Percentiles rank a stretch among this genome's conserved stretches.
Evolutionary conservation across 768 basidiomycete species (phyloP).

Genomic region (Auricularia cornea): DNA sequence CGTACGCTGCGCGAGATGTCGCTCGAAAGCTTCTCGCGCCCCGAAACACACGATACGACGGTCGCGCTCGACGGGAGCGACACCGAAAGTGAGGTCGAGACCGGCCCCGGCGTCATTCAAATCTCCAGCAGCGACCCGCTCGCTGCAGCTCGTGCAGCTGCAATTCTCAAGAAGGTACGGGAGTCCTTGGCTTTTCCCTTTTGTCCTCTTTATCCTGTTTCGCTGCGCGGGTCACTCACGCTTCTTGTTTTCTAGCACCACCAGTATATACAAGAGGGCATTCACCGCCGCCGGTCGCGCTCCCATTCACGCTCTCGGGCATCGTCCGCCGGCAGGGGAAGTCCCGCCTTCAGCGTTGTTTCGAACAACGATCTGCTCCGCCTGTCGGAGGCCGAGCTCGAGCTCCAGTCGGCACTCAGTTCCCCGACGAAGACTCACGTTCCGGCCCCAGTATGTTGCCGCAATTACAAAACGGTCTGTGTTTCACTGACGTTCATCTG

Average conservation of each 20-base stretch:
- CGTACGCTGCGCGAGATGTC: neutral
- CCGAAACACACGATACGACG: neutral
- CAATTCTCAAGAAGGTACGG: constrained; percentile 87
- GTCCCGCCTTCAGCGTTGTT: neutral
- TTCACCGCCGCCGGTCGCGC: constrained; percentile 8
- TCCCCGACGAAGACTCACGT: neutral
- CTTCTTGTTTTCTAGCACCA: constrained; percentile 49
- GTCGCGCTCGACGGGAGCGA: neutral
- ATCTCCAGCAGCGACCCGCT: constrained; percentile 78
- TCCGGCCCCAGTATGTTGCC: neutral
- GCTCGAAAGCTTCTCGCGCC: no score
- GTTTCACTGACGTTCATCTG: neutral
- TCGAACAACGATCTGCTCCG: neutral
- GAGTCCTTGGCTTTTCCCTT: constrained; percentile 15
- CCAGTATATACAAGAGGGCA: constrained; percentile 70
- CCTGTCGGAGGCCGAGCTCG: constrained; percentile 4
- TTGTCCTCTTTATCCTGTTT: constrained; percentile 1
- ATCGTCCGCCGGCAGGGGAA: neutral
- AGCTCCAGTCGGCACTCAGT: neutral
- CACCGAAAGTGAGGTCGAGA: neutral
- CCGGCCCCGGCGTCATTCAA: constrained; percentile 56
- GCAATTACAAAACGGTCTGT: no score
- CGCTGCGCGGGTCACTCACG: constrained; percentile 1
- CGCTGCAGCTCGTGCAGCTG: constrained; percentile 87
- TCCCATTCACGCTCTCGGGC: neutral